Conservation (phyloP, 495 filamentous ascomycete genomes). For the Penicillium nucicola region DNA sequence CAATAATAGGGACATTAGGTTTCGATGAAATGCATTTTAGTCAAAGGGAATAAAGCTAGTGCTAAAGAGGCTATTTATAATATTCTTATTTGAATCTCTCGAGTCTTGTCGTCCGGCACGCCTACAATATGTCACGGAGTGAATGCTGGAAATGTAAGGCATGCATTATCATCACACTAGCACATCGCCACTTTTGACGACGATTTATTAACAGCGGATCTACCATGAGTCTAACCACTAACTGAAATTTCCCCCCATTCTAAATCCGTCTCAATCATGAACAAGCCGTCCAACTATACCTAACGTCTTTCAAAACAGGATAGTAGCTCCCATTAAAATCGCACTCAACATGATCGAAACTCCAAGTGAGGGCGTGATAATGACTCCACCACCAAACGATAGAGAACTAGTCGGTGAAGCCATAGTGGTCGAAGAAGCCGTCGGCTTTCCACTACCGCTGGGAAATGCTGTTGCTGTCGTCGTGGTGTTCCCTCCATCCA, state of each 20-base stretch:
- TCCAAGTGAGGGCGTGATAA: not conserved
- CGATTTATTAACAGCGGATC: too few relatives aligned
- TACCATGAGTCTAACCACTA: not conserved
- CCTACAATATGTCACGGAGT: too few relatives aligned
- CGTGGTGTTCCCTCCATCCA: slow-evolving; percentile 5
- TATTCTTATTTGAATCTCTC: too few relatives aligned
- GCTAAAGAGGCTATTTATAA: too few relatives aligned
- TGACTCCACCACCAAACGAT: not conserved
- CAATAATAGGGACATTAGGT: too few relatives aligned
- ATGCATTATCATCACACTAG: too few relatives aligned
- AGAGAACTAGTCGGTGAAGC: not conserved
- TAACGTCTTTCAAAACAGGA: not conserved
- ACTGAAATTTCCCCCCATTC: not conserved
- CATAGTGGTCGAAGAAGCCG: not conserved
- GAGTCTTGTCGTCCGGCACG: too few relatives aligned
- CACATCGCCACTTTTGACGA: too few relatives aligned
- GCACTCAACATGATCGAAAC: not conserved
- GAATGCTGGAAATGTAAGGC: too few relatives aligned
- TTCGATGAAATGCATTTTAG: too few relatives aligned
- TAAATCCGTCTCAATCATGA: not conserved
- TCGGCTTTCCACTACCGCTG: not conserved
- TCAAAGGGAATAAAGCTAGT: too few relatives aligned
- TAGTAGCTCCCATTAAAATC: not conserved
- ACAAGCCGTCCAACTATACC: too few relatives aligned
- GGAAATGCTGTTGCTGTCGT: not conserved